Base-by-base conservation (phyloP, 345 rosid species). In the Acer campestre region DNA sequence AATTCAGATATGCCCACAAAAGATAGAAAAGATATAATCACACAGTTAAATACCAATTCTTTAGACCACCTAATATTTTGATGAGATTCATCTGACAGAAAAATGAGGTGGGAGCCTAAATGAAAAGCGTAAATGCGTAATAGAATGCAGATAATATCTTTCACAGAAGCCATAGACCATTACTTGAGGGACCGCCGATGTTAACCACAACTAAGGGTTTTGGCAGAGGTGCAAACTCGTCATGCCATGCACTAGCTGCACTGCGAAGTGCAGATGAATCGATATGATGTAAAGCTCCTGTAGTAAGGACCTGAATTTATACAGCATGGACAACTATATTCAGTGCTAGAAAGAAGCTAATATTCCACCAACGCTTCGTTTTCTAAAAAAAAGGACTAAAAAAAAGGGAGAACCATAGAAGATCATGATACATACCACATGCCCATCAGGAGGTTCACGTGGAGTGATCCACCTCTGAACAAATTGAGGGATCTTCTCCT, bases 151-250 rank as follows among this genome's bases (percentile, higher is more conserved):
- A 66, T 55, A 44, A 17, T 12, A 46, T 10, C 62, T 67, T 63
- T 67, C 29, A 67, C 6, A 40, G 48, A 23, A 67, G 70, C 46
- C 22, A 22, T n/a, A 59, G 63, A 59, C 22, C 7, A 78, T 63
- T 89, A 96, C 99, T 59, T 81, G 92, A 86, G 77, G 99, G 97
- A 84, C 98, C 90, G 62, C 99, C 99, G 58, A 96, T 74, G 84
- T 90, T 94, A 82, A 96, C 97, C 86, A 91, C 98, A 63, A 96
- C 87, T 71, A 96, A 82, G 66, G 99, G 99, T 82, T 94, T 96
- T 61, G 94, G 94, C 78, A 92, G 85, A 77, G 89, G 86, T 67
- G 99, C 98, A 86, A 96, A 89, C 78, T 92, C 98, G 73, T 94
- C 95, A 77, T 92, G 96, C 98, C 98, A 96, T 31, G 82, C 85